These are phyloP conservation scores for Mycena metata DNA, from an alignment of 768 basidiomycete species.

Conservation along the genomic window DNA sequence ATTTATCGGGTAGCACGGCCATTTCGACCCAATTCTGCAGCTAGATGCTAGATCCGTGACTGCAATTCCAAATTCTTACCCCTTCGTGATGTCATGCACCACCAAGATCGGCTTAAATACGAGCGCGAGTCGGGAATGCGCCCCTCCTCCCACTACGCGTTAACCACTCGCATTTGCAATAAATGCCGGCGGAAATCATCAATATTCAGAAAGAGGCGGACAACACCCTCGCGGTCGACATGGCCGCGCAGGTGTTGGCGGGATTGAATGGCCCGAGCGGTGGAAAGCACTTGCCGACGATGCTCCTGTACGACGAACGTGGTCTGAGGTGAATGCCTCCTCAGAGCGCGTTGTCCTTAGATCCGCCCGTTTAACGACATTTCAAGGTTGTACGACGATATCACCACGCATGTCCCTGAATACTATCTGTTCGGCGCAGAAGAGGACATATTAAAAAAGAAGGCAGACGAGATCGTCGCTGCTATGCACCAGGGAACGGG, in stretches of 20 bases:
- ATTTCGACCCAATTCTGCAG: too few species aligned
- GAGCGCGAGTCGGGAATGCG: neutral
- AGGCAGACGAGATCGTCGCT: conserved; percentile 81
- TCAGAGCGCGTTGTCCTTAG: neutral
- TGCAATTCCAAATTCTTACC: neutral
- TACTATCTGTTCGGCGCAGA: conserved; percentile 95
- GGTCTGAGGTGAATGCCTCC: conserved; percentile 64
- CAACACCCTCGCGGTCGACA: conserved; percentile 47
- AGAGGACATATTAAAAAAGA: conserved; percentile 82
- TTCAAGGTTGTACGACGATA: conserved; percentile 80
- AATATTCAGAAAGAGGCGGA: conserved; percentile 59
- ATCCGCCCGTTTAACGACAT: neutral
- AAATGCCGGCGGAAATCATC: conserved; percentile 64
- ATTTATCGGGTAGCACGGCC: conserved; percentile 17
- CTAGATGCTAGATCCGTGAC: conserved; percentile 3
- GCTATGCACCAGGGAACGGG: conserved; percentile 70
- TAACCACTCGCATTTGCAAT: conserved; percentile 1
- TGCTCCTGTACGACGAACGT: conserved; percentile 75
- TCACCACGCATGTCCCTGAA: conserved; percentile 81
- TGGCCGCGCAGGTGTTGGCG: conserved; percentile 26
- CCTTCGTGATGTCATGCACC: conserved; percentile 35
- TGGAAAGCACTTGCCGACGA: conserved; percentile 34
- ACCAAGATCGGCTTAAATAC: conserved; percentile 23
- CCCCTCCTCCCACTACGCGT: too few species aligned
- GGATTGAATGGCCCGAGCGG: conserved; percentile 14